Evolutionary conservation across 305 asterid genomes (phyloP), one percentile per base, ranked within the genome.

Genomic region (Solanum chacoense): DNA sequence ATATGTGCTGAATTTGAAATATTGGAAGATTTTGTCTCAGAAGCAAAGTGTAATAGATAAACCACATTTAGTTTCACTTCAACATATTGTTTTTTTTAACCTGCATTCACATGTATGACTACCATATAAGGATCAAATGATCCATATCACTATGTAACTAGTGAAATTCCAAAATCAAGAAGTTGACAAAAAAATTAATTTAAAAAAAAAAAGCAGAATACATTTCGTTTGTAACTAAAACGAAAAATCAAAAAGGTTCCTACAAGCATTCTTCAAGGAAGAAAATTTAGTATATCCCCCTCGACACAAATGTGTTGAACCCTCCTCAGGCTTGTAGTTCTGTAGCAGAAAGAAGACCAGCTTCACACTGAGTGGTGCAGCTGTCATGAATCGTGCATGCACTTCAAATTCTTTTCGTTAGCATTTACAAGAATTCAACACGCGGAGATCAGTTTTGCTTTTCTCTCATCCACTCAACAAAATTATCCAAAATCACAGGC

Each of bases 401-500:
- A 20, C 89, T 74, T 87, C 32, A 16, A 75, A 55, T 12, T 50
- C 74, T 84, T 72, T 34, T 29, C 12, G 42, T 87, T 73, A 50
- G 89, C 89, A 45, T 31, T 87, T 26, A 55, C 24, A 87, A 45
- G 75, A 59, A 87, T 75, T 87, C 75, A 29, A 35, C 73, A 50
- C 67, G 65, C 72, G 9, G 35, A 55, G 74, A 29, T 92, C 91
- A 90, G 89, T 92, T 92, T 35, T 89, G 84, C 73, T 89, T 94
- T 42, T 92, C 90, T 91, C 92, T 91, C 92, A 95, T 35, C 99
- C 99, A 97, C 4, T 94, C 98, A 7, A 95, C 98, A 85, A 97
- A 96, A 90, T 93, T 93, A 91, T 97, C 98, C 88, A 97, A 92
- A 91, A 97, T 92, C 92, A 92, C 92, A 2, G 99, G 98, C 98